Percentiles rank a stretch among this genome's conserved stretches.
Evolutionary conservation across 1,284 basidiomycete genomes (phyloP).

Genomic region (Baeospora myosura): DNA sequence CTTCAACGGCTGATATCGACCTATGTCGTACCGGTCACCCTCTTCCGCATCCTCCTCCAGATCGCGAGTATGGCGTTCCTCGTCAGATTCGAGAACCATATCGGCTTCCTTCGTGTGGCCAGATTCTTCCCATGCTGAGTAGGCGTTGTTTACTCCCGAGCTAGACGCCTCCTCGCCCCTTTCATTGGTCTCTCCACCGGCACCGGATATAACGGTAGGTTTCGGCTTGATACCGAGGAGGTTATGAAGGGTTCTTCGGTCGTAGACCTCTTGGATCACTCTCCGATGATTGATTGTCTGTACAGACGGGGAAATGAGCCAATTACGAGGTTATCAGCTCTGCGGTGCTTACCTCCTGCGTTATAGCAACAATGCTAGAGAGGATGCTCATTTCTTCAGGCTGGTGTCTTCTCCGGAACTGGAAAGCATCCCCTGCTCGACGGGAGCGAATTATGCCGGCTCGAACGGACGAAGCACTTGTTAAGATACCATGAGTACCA

Average conservation of each 20-base stretch:
- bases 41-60: slow-evolving; percentile 29
- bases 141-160: background rate
- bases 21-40: slow-evolving; percentile 48
- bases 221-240: slow-evolving; percentile 45
- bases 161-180: too few species aligned
- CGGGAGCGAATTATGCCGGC: background rate
- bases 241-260: slow-evolving; percentile 53
- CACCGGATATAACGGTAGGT: slow-evolving; percentile 16
- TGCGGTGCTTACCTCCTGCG: background rate
- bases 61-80: slow-evolving; percentile 10
- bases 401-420: background rate
- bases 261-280: slow-evolving; percentile 66
- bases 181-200: slow-evolving; percentile 7
- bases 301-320: background rate
- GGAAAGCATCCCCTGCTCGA: background rate
- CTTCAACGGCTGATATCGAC: slow-evolving; percentile 31
- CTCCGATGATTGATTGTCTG: slow-evolving; percentile 70
- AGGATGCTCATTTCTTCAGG: background rate
- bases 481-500: background rate
- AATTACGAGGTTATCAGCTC: background rate
- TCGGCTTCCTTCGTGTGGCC: slow-evolving; percentile 29
- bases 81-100: slow-evolving; percentile 24
- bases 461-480: background rate
- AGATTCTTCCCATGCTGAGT: background rate
- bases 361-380: background rate